Evolutionary conservation across 2,329 filamentous ascomycete genomes (phyloP).

Genomic region (Cladobotryum protrusum): DNA sequence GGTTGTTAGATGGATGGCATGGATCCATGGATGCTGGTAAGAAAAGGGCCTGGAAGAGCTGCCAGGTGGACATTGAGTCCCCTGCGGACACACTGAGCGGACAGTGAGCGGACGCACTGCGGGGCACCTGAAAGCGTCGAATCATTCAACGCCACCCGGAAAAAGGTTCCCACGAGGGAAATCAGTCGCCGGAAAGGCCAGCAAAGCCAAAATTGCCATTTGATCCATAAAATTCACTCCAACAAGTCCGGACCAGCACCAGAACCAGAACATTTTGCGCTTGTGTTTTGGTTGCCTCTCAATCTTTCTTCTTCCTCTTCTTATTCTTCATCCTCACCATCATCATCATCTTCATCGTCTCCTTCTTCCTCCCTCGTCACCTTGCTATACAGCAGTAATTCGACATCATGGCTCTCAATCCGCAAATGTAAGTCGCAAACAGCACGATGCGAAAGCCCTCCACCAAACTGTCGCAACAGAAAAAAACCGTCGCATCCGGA

Average conservation of each 20-base stretch:
- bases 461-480: not conserved
- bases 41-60: not conserved
- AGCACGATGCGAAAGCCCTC: too few relatives aligned
- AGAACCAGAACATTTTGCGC: too few relatives aligned
- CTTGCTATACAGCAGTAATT: not conserved
- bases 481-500: too few relatives aligned
- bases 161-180: constrained; percentile 14
- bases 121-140: too few relatives aligned
- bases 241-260: not conserved
- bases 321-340: constrained; percentile 3
- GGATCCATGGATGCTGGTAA: not conserved
- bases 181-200: constrained; percentile 14
- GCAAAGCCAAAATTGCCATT: constrained; percentile 8
- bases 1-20: not conserved
- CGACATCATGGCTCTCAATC: constrained; percentile 56
- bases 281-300: not conserved
- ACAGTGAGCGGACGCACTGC: too few relatives aligned
- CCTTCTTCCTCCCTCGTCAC: not conserved
- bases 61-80: not conserved
- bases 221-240: not conserved
- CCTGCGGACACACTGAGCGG: too few relatives aligned
- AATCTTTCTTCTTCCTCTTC: not conserved
- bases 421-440: constrained; percentile 51
- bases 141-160: constrained; percentile 10
- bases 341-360: not conserved